Percentiles rank a stretch among this genome's conserved stretches.
Conservation (phyloP, 2,329 filamentous ascomycete species). For the Ploettnerulaceae sp. region DNA sequence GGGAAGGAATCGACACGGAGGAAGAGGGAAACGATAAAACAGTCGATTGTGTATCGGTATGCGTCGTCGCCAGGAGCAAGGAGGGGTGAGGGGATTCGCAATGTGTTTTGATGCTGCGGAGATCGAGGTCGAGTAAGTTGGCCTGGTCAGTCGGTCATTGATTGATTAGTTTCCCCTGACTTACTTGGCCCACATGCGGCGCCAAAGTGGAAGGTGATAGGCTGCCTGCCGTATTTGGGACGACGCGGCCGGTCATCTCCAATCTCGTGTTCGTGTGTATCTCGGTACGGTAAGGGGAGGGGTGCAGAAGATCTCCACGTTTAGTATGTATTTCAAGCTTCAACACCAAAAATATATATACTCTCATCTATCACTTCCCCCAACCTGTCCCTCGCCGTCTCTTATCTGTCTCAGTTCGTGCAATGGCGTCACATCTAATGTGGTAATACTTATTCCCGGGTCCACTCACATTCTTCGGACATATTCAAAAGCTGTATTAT, state of each 20-base stretch:
- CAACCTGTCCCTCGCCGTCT: background rate
- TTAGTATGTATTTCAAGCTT: background rate
- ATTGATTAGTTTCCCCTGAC: conserved; percentile 8
- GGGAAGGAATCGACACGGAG: background rate
- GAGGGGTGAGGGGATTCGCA: conserved; percentile 11
- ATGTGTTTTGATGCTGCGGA: background rate
- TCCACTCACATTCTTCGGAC: background rate
- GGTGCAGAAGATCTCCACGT: conserved; percentile 1
- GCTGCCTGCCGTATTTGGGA: conserved; percentile 2
- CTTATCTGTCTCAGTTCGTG: background rate
- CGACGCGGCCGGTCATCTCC: background rate
- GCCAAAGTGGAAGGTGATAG: conserved; percentile 12
- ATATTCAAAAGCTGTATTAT: conserved; percentile 16
- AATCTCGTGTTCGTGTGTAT: background rate
- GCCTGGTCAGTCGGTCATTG: conserved; percentile 18
- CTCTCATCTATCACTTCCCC: background rate
- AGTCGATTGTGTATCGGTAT: background rate
- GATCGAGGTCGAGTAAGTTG: background rate
- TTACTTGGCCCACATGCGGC: background rate
- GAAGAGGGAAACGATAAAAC: background rate
- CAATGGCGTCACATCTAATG: conserved; percentile 2
- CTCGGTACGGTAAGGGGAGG: no score
- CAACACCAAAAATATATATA: conserved; percentile 10
- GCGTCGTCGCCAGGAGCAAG: background rate
- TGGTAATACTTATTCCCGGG: background rate